phyloP scores from a whole-genome alignment of 2,329 filamentous ascomycete genomes.

The Aspergillus hortae region DNA sequence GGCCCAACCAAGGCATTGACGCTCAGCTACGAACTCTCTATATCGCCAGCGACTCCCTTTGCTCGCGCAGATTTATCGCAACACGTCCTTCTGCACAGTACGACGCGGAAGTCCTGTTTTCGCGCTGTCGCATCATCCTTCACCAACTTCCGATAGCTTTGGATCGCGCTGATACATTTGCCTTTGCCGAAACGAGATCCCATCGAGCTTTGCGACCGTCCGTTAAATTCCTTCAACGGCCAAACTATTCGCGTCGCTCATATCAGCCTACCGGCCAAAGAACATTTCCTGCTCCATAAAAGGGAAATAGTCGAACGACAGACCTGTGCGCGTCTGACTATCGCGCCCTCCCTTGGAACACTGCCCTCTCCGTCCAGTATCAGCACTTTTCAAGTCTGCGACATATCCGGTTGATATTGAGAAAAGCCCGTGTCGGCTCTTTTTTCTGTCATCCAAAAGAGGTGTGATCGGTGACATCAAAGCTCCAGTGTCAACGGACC shows the following conservation, averaged over 20 bases:
- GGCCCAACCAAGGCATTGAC: conserved; percentile 18
- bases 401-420: background rate
- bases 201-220: background rate
- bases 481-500: background rate
- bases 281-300: background rate
- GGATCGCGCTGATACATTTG: conserved; percentile 14
- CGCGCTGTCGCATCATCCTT: conserved; percentile 16
- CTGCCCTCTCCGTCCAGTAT: background rate
- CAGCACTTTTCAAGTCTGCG: background rate
- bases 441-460: background rate
- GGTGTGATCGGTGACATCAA: background rate
- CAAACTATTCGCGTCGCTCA: background rate
- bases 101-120: conserved; percentile 10
- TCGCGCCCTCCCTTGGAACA: background rate
- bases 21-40: background rate
- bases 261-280: too few species aligned
- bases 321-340: background rate
- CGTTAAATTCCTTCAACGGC: background rate
- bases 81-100: background rate
- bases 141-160: conserved; percentile 15
- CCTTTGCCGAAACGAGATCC: conserved; percentile 1
- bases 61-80: conserved; percentile 6
- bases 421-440: background rate
- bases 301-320: background rate
- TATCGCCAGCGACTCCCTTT: conserved; percentile 9